Evolutionary conservation across 208 protist species (phyloP).

Genomic region (Acanthamoeba castellanii): DNA sequence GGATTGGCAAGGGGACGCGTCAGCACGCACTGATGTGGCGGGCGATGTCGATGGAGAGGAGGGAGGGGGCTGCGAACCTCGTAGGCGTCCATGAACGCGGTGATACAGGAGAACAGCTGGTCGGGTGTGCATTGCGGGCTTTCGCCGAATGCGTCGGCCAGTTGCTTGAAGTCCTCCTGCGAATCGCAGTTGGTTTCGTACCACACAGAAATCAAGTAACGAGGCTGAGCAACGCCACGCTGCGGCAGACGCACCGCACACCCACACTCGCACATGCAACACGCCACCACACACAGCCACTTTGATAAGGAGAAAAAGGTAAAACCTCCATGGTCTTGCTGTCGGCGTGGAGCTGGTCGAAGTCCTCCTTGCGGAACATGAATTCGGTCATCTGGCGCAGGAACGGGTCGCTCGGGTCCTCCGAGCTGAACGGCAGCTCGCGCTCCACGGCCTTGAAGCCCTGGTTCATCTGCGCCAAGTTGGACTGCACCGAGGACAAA

Average conservation of each 20-base stretch:
- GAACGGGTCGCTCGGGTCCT: constrained; percentile 9
- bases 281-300: no score
- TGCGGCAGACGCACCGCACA: neutral
- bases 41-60: no score
- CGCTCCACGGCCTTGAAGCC: neutral
- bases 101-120: constrained; percentile 12
- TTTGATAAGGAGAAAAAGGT: no score
- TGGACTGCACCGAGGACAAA: neutral
- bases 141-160: neutral
- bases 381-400: neutral
- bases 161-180: constrained; percentile 31
- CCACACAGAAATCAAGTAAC: neutral
- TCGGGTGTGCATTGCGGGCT: neutral
- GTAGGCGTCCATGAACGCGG: neutral
- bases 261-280: neutral
- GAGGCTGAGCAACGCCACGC: neutral
- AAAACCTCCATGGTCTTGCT: constrained; percentile 17
- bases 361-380: constrained; percentile 11
- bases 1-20: neutral
- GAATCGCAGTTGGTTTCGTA: neutral
- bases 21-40: no score
- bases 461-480: neutral
- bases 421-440: constrained; percentile 12
- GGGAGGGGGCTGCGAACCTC: neutral
- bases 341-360: neutral